Base-by-base conservation (phyloP, 2,329 filamentous ascomycete species). In the Beauveria scarabaeidicola region DNA sequence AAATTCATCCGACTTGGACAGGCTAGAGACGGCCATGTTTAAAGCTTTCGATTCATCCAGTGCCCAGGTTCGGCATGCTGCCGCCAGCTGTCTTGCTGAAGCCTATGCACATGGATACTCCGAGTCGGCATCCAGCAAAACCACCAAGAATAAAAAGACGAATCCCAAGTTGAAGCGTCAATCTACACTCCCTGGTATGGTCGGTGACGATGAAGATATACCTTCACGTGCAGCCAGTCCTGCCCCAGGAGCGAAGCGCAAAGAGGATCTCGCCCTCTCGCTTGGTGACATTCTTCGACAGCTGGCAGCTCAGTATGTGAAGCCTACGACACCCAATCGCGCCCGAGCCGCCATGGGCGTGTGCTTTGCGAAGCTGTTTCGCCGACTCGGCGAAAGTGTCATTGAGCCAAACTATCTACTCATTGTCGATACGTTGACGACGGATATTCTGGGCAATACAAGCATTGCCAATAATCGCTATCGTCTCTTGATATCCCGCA, bases 1-100 rank as follows among this genome's bases (percentile, higher is more conserved):
- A 69, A 96, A 95, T 68, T 85, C 88, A 15, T 87, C 81, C 70
- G 94, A 99, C 69, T 96, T 96, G 68, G 94, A 99, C 65, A 91
- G 89, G 70, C 75, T 97, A 21, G 91, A 93, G 72, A 83, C 82
- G 38, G 84, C 88, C 6, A 77, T 95, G 17, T 94, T 91, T 81
- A 97, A 96, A 73, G 83, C 88, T 0, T 87, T 95, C 61, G 94
- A 99, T 66, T 92, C 87, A 40, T 74, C 85, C 1, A 89, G 87
- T 52, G 75, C 86, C 0, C 81, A 86, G 29, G 90, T 96, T 55
- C 84, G 94, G 62, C 89, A 93, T 72, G 90, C 92, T 2, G 91
- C 91, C 3, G 92, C 91, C 7, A 89, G 91, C 59, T 93, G 90
- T 69, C 79, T 97, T 61, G 89, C 91, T 10, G 85, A 90, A 62